phyloP scores from a whole-genome alignment of 2,329 filamentous ascomycete genomes.

The Fusarium euwallaceae region DNA sequence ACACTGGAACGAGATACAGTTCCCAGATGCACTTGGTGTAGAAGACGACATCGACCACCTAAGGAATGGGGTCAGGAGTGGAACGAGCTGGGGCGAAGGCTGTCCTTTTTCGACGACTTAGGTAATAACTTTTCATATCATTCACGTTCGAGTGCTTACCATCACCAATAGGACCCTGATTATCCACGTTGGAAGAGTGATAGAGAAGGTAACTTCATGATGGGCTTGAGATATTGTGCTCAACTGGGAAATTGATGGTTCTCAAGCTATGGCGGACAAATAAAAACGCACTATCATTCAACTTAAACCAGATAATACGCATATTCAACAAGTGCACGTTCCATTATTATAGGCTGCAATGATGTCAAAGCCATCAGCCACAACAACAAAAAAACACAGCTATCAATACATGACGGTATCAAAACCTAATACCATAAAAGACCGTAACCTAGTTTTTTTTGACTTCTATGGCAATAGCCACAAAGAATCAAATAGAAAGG shows the following conservation, averaged over 20 bases:
- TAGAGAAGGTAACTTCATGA: neutral
- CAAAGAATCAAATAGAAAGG: no score
- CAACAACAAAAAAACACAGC: no score
- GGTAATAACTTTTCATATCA: accelerated
- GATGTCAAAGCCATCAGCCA: no score
- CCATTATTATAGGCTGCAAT: no score
- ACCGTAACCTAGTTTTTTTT: no score
- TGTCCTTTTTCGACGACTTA: slow-evolving; percentile 32
- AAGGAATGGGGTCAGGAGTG: slow-evolving; percentile 14
- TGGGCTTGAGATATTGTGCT: neutral
- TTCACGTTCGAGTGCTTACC: accelerated
- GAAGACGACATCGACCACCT: slow-evolving; percentile 18
- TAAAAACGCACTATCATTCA: neutral
- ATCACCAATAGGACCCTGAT: slow-evolving; percentile 1
- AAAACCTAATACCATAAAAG: no score
- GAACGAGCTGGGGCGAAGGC: neutral
- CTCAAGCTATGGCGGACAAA: neutral
- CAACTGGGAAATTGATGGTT: neutral
- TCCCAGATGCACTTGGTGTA: slow-evolving; percentile 32
- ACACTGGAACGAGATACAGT: neutral
- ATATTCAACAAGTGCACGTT: neutral
- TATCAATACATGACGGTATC: no score
- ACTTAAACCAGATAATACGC: neutral
- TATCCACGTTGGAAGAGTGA: slow-evolving; percentile 28
- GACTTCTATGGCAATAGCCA: no score